Base-by-base conservation (phyloP, 345 rosid genomes). In the Brassica napus region DNA sequence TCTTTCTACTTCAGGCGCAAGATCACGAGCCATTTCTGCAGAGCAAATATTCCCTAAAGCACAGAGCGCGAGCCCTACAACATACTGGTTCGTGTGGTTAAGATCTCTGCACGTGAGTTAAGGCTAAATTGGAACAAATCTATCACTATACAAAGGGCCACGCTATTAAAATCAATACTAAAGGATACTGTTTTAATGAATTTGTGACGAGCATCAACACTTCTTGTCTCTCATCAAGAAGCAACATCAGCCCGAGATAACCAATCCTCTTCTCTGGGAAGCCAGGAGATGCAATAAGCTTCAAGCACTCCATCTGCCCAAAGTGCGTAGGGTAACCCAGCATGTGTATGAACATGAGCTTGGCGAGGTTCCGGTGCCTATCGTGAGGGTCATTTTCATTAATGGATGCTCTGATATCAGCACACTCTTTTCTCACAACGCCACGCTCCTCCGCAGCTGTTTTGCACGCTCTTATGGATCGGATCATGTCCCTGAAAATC, bases 21-120 rank as follows among this genome's bases (percentile, higher is more conserved):
- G 97, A 89, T 93, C 99, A 80, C 97, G 95, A n/a, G 99, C 98
- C 98, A 96, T 96, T 83, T 96, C 99, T 31, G 98, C 98, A 8
- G 98, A 96, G 72, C 97, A 93, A 70, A 93, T 96, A 78, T 96
- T 96, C 74, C 99, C 99, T 84, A 96, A 86, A 85, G 99, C 99
- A 92, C 99, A 96, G 80, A 96, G 97, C 23, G 99, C 98, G 65
- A 96, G 98, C 76, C 99, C 99, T 80, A 96, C 97, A 71, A 92
- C 90, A 74, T 96, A 93, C 89, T 92, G 99, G 86, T 93, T 93
- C 35, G 92, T 72, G 83, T 96, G 99, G 80, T 93, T 93, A 77
- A 96, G 98, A 85, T 96, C 99, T 89, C 99, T 96, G 85, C 57
- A 75, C 58, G 49, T 65, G 85, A 73, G 84, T 89, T 89, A 92